Evolutionary conservation across 768 basidiomycete species (phyloP), one percentile per base, ranked within the genome.

Genomic region (Leccinum fibrillosum): DNA sequence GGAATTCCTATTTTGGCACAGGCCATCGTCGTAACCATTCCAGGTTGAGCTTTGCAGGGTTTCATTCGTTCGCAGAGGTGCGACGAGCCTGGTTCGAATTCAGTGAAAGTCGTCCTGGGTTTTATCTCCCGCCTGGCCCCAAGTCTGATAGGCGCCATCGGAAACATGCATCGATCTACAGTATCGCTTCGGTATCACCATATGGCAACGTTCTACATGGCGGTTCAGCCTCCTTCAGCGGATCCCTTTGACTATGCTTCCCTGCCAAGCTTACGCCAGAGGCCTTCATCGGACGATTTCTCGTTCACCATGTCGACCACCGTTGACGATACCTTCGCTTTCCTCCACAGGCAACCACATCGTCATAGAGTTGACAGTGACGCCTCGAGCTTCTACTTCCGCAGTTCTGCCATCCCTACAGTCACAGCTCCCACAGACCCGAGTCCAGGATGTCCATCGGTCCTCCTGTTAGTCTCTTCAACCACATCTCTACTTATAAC

Each of bases 271-370:
- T 68, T 82, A 28, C 74, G 69, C 17, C 81, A 83, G 58, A 71
- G 84, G 7, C 86, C 86, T 0, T 78, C 78, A 0, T 85, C 84
- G 0, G 84, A 86, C 60, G 80, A 86, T 44, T 76, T 85, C 61
- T 82, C 81, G 0, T 78, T 82, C 58, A 80, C 83, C 1, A 79
- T 82, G 74, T 78, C 78, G 5, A 70, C 70, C 34, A 68, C 76
- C 1, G 77, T 89, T 9, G 89, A 90, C 42, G 89, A 90, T 57
- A 90, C 89, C 0, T 91, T 92, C 69, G 83, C 83, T 0, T 91
- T 88, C 77, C 66, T 80, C 25, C 71, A 68, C 51, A 63, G 64
- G 23, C 71, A 73, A 53, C 69, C 69, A 2, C 77, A 70, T 26
- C 79, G 82, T 30, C 75, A 69, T 45, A 81, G 90, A 10, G 84